Evolutionary conservation across 2,329 filamentous ascomycete species (phyloP).

Genomic region (Akanthomyces uredinophilus): DNA sequence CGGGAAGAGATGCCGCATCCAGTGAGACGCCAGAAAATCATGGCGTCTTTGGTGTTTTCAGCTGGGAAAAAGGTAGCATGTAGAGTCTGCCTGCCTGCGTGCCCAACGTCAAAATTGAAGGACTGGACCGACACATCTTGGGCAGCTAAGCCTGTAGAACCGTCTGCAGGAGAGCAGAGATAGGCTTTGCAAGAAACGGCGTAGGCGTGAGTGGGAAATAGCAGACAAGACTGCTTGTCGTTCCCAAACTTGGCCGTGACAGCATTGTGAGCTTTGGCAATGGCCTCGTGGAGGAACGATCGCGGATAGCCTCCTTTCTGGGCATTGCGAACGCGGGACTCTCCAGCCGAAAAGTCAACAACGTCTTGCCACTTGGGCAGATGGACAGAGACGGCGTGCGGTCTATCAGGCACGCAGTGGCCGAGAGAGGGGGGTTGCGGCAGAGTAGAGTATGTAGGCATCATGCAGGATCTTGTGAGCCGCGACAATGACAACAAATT

Average conservation of each 20-base stretch:
- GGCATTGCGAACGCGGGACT: neutral
- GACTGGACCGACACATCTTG: neutral
- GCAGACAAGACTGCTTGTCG: neutral
- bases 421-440: neutral
- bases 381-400: constrained; percentile 6
- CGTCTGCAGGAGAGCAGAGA: neutral
- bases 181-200: neutral
- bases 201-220: neutral
- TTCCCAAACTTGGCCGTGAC: neutral
- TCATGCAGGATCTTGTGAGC: neutral
- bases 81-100: neutral
- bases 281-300: constrained; percentile 2
- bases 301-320: constrained; percentile 1
- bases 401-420: neutral
- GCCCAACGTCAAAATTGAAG: neutral
- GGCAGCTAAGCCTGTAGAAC: neutral
- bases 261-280: neutral
- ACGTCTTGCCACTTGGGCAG: constrained; percentile 4
- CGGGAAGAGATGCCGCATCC: neutral
- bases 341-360: neutral
- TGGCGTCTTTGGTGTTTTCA: neutral
- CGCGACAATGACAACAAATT: neutral
- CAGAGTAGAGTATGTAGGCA: neutral
- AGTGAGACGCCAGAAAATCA: constrained; percentile 1
- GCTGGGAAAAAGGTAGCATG: neutral